Conservation (phyloP, 2,329 filamentous ascomycete species). For the Clonostachys byssicola region DNA sequence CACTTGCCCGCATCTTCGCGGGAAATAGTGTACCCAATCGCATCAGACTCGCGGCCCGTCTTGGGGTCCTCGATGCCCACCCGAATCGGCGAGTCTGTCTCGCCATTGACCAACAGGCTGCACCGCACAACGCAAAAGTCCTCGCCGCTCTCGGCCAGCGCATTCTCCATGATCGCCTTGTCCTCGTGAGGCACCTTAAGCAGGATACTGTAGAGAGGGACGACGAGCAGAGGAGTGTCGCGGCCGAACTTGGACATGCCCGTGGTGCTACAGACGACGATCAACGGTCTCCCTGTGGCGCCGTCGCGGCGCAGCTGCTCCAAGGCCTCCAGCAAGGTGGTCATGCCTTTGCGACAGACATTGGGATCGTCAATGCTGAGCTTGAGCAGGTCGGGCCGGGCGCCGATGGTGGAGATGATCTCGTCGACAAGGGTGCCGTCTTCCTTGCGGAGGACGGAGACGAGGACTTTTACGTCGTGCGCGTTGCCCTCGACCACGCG, state of each 20-base stretch:
- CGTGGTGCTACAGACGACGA: slow-evolving; percentile 30
- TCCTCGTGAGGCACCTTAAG: slow-evolving; percentile 38
- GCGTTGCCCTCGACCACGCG: slow-evolving; percentile 41
- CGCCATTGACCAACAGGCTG: slow-evolving; percentile 26
- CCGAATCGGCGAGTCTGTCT: slow-evolving; percentile 18
- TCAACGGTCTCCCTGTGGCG: slow-evolving; percentile 18
- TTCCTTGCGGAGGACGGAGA: slow-evolving; percentile 23
- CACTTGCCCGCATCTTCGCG: slow-evolving; percentile 42
- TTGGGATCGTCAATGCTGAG: slow-evolving; percentile 36
- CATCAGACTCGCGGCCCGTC: slow-evolving; percentile 20
- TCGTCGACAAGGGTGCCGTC: neutral
- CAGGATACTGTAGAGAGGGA: slow-evolving; percentile 36
- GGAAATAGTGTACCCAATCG: slow-evolving; percentile 40
- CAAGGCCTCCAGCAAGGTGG: slow-evolving; percentile 33
- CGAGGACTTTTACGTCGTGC: slow-evolving; percentile 30
- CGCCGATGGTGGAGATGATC: slow-evolving; percentile 4
- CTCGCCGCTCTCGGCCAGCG: slow-evolving; percentile 18
- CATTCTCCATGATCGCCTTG: slow-evolving; percentile 40
- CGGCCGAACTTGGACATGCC: slow-evolving; percentile 27
- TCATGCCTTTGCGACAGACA: slow-evolving; percentile 41
- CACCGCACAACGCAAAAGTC: slow-evolving; percentile 30
- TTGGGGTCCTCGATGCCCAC: slow-evolving; percentile 32
- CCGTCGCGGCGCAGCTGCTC: slow-evolving; percentile 16
- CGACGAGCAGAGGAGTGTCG: slow-evolving; percentile 35
- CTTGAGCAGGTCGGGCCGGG: slow-evolving; percentile 18